Evolutionary conservation across 257 asterid species (phyloP), one percentile per base, ranked within the genome.

Genomic region (Fraxinus quadrangulata): DNA sequence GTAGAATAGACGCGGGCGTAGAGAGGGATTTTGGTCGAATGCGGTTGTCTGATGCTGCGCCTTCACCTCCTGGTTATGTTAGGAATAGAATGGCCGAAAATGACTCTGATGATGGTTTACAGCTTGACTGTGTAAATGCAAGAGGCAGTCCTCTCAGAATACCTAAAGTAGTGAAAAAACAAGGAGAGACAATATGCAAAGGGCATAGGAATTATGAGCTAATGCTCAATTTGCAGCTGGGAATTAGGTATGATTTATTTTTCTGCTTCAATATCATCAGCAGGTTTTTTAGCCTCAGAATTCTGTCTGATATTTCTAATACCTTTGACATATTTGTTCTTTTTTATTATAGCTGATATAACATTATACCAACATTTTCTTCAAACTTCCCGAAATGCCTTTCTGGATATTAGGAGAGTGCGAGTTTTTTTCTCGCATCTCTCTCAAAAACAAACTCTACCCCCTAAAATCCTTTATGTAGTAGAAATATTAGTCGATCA

Each of bases 181-280:
- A 89, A 79, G 96, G 96, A n/a, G 89, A 82, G 81, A 89, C 89
- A 1, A 91, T 91, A 65, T 84, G 90, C 2, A 91, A 88, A 80
- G 94, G 94, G 37, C 96, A 91, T 73, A 86, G 91, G 70, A 89
- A 89, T 77, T 91, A 88, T 79, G 96, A 91, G 24, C 82, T 91
- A 2, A 91, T 91, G 96, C 89, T 91, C n/a, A 89, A 86, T 84
- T 85, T 91, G 87, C 96, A 91, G 84, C 76, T 91, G 74, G 96
- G 96, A 23, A 87, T 91, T 51, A 89, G 96, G 96, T 89, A 83
- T 17, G 6, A 17, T 39, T 2, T 24, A 2, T 19, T 45, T 13
- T 45, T 45, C 51, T 45, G 51, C 51, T 45, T 45, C 19, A 45
- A 45, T 45, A 12, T 45, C 5, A 45, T 45, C 19, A 45, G 51